Conservation (phyloP, 1,139 yeast genomes). For the Protomyces inouyei region DNA sequence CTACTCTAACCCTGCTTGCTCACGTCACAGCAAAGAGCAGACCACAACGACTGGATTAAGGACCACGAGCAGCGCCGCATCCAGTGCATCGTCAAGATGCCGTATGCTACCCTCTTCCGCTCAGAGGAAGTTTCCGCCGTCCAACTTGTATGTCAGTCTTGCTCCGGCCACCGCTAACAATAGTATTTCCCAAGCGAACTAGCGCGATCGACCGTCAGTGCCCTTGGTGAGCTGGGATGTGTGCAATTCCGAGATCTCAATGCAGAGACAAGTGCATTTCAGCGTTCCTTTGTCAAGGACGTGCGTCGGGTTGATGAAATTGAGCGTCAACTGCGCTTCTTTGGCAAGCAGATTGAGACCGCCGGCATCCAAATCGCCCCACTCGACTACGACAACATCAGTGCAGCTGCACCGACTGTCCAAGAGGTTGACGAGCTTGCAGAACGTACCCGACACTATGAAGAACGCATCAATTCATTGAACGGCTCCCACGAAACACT, state of each 20-base stretch:
- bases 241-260: slow-evolving; percentile 91
- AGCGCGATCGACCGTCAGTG: not conserved
- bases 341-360: slow-evolving; percentile 37
- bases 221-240: slow-evolving; percentile 53
- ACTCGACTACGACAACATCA: slow-evolving; percentile 34
- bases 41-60: too few species aligned
- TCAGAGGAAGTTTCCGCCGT: slow-evolving; percentile 14
- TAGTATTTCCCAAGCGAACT: not conserved
- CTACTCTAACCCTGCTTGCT: not conserved
- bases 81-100: slow-evolving; percentile 1
- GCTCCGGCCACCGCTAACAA: slow-evolving; percentile 42
- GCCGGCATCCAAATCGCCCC: slow-evolving; percentile 36
- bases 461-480: slow-evolving; percentile 55
- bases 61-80: too few species aligned
- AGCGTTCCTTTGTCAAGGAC: slow-evolving; percentile 79
- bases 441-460: slow-evolving; percentile 59
- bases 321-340: slow-evolving; percentile 53
- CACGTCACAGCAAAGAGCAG: not conserved
- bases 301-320: slow-evolving; percentile 63
- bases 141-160: slow-evolving; percentile 17
- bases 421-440: slow-evolving; percentile 72
- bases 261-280: slow-evolving; percentile 70
- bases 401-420: slow-evolving; percentile 48
- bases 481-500: slow-evolving; percentile 54
- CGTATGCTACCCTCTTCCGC: slow-evolving; percentile 34